These are phyloP conservation scores for Pyracantha coccinea DNA, from an alignment of 331 rosid species.

Conservation along the genomic window DNA sequence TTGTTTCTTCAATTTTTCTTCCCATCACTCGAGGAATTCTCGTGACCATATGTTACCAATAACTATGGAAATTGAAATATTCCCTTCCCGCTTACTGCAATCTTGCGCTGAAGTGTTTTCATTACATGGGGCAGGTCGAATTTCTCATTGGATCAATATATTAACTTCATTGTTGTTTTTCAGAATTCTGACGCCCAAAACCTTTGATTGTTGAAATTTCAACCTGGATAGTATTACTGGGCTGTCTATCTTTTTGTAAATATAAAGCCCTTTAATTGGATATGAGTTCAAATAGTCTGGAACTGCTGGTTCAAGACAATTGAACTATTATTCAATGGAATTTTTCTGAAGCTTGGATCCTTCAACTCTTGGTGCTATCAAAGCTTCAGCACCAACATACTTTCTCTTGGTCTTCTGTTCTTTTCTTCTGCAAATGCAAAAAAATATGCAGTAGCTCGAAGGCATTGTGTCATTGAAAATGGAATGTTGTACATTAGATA, in stretches of 20 bases:
- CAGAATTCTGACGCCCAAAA: not conserved
- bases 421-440: conserved; percentile 9
- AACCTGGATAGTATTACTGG: not conserved
- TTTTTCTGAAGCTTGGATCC: not conserved
- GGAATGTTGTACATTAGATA: not conserved
- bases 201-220: not conserved
- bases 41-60: not conserved
- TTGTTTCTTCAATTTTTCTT: not conserved
- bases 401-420: not conserved
- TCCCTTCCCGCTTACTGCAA: not conserved
- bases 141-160: not conserved
- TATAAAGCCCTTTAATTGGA: not conserved
- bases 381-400: not conserved
- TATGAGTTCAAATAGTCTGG: not conserved
- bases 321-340: conserved; percentile 6
- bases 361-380: not conserved
- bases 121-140: too few relatives aligned
- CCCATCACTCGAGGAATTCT: not conserved
- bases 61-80: not conserved
- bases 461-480: not conserved
- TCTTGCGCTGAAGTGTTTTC: not conserved
- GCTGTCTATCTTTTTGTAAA: not conserved
- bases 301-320: not conserved
- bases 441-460: not conserved
- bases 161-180: not conserved